These are phyloP conservation scores for Ophiosphaerella herpotricha DNA, from an alignment of 2,329 filamentous ascomycete species.

Conservation along the genomic window DNA sequence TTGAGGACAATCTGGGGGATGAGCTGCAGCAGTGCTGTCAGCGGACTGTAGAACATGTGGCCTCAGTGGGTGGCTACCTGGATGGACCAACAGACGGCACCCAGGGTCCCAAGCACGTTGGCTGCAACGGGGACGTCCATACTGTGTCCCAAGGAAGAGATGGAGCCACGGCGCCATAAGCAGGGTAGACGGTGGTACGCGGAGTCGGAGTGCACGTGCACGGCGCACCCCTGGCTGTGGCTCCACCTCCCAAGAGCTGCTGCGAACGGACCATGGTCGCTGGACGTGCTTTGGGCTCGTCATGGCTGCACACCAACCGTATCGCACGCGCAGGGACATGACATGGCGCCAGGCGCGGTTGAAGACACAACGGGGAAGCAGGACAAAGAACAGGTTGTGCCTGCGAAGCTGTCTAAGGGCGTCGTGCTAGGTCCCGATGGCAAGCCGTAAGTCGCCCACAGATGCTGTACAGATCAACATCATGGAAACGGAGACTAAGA, in stretches of 20 bases:
- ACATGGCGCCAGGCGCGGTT: conserved; percentile 29
- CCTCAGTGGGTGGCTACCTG: conserved; percentile 49
- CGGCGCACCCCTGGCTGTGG: too few relatives aligned
- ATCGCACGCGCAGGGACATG: neutral
- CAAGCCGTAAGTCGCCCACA: conserved; percentile 69
- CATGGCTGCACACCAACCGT: neutral
- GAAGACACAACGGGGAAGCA: conserved; percentile 29
- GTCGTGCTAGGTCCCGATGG: conserved; percentile 79
- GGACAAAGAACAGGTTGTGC: conserved; percentile 33
- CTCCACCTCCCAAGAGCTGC: conserved; percentile 14
- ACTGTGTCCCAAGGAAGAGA: neutral
- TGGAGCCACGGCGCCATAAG: too few relatives aligned
- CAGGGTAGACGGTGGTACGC: too few relatives aligned
- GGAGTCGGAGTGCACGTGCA: too few relatives aligned
- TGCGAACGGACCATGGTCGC: conserved; percentile 6
- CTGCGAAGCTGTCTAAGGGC: conserved; percentile 69
- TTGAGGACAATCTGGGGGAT: conserved; percentile 73
- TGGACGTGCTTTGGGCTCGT: conserved; percentile 27
- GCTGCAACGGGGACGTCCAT: conserved; percentile 63
- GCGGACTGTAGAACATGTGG: neutral
- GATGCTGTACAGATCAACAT: neutral
- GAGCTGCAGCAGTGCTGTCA: conserved; percentile 51
- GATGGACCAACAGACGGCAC: conserved; percentile 67
- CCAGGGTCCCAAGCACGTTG: conserved; percentile 63
- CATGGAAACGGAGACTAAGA: conserved; percentile 1